Evolutionary conservation across 208 protist genomes (phyloP), one percentile per base, ranked within the genome.

Genomic region (Acanthamoeba culbertsoni): DNA sequence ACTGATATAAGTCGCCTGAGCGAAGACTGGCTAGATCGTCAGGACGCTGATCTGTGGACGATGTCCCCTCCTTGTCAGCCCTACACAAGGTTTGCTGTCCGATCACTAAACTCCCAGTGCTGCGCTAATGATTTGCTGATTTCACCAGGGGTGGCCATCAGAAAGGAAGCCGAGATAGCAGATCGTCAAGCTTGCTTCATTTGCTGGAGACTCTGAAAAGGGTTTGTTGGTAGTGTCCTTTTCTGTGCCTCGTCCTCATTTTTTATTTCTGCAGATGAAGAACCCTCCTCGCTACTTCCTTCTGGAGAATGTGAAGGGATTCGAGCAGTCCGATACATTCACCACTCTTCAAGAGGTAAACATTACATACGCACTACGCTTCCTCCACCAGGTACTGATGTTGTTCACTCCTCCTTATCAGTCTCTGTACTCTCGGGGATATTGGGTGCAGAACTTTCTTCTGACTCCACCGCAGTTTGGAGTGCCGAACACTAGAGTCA

Each of bases 271-370:
- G 23, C 63, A 75, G 63, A 75, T 75, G 63, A 75, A 42, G 63
- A 37, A 75, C 23, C 63, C 63, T 7, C 63, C 63, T 5, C 10
- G 37, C 10, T 75, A 75, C 31, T 35, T 86, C 18, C 46, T 86
- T n/a, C 75, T 86, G 26, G 75, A 86, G 75, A 86, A 86, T n/a
- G 75, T 86, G 4, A 86, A 86, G 75, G 75, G 75, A 7, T 86
- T 86, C 46, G 75, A 86, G 46, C 75, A 35, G 28, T 59, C 45
- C 20, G 75, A 86, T 43, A 86, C 75, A 26, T 86, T 48, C 42
- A 16, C 16, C 14, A 43, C 33, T 16, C 75, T 86, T 4, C n/a
- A 33, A 6, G 28, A 86, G 42, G 75, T 86, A 63, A 14, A 7
- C 5, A n/a, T n/a, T n/a, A n/a, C n/a, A n/a, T n/a, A n/a, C n/a